Evolutionary conservation across 805 yeast genomes (phyloP).

Genomic region (Cyberlindnera maclurae): DNA sequence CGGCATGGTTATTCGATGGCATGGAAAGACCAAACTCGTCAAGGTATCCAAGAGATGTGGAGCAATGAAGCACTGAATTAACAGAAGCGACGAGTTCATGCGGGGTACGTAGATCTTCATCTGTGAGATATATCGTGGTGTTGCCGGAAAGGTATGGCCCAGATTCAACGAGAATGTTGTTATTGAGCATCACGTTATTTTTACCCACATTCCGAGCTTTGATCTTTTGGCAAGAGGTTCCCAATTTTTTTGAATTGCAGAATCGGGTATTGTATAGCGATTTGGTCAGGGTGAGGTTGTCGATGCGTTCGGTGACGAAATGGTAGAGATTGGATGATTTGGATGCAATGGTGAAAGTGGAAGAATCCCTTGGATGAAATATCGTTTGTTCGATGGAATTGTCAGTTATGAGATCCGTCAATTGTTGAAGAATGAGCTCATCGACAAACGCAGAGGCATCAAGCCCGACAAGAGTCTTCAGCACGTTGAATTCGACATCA

Average conservation of each 20-base stretch:
- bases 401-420: constrained; percentile 52
- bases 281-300: constrained; percentile 19
- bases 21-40: constrained; percentile 44
- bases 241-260: constrained; percentile 49
- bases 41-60: constrained; percentile 56
- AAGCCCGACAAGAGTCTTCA: constrained; percentile 52
- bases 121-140: constrained; percentile 58
- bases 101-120: constrained; percentile 58
- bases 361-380: constrained; percentile 39
- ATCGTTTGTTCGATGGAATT: constrained; percentile 47
- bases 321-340: constrained; percentile 50
- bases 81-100: constrained; percentile 55
- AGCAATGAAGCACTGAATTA: constrained; percentile 55
- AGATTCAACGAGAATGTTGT: constrained; percentile 40
- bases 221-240: constrained; percentile 58
- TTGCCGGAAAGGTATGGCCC: constrained; percentile 48
- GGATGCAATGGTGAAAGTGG: constrained; percentile 20
- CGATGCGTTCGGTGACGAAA: constrained; percentile 43
- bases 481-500: constrained; percentile 37
- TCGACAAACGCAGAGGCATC: constrained; percentile 57
- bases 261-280: constrained; percentile 43
- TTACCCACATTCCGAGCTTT: constrained; percentile 34
- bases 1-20: constrained; percentile 45
- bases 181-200: constrained; percentile 41
- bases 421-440: constrained; percentile 58